These are phyloP conservation scores for Sparassis latifolia DNA, from an alignment of 1,284 basidiomycete species.

Conservation along the genomic window DNA sequence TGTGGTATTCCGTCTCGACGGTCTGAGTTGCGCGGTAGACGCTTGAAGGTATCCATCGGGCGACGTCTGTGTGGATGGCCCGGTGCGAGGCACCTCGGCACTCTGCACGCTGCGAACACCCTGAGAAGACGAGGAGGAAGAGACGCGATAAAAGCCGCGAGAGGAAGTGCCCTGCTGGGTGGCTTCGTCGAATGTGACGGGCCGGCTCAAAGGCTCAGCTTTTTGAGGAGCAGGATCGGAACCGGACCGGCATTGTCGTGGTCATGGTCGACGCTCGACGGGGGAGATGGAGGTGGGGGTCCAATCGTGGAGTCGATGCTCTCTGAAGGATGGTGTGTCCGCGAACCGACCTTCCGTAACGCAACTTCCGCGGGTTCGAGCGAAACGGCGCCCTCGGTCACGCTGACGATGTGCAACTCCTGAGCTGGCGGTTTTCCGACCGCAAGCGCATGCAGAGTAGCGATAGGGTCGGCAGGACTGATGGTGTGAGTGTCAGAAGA, in stretches of 20 bases:
- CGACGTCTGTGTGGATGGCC: constrained; percentile 24
- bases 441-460: constrained; percentile 29
- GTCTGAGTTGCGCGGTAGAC: constrained; percentile 31
- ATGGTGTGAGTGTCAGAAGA: constrained; percentile 32
- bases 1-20: constrained; percentile 50
- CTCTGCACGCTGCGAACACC: not conserved
- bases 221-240: constrained; percentile 10
- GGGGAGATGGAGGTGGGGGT: constrained; percentile 62
- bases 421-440: constrained; percentile 22
- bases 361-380: constrained; percentile 34
- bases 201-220: constrained; percentile 13
- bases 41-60: constrained; percentile 49
- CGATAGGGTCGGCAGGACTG: constrained; percentile 18
- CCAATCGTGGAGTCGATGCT: constrained; percentile 31
- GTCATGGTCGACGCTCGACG: constrained; percentile 46
- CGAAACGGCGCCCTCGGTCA: constrained; percentile 39
- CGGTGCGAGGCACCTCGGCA: constrained; percentile 5
- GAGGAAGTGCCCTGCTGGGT: constrained; percentile 22
- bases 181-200: constrained; percentile 29
- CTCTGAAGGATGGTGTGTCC: constrained; percentile 12
- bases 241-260: constrained; percentile 18
- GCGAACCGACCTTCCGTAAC: constrained; percentile 32
- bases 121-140: constrained; percentile 8
- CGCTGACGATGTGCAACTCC: constrained; percentile 47
- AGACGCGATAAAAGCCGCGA: constrained; percentile 2